phyloP scores from a whole-genome alignment of 1,139 yeast species.

The Zygosaccharomyces pseudobailii region DNA sequence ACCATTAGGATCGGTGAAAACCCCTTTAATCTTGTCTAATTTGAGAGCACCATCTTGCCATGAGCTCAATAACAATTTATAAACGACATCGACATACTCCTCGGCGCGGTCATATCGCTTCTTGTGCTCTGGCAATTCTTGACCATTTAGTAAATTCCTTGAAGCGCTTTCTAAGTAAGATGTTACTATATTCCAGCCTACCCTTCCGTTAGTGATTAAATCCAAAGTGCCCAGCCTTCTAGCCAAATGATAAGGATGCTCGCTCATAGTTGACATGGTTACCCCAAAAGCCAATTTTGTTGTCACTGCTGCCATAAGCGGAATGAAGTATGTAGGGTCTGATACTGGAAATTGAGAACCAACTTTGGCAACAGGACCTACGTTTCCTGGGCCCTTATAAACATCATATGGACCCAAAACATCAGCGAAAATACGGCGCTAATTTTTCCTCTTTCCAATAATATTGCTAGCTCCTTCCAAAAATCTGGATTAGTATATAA shows the following conservation, averaged over 20 bases:
- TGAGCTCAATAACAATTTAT: constrained; percentile 40
- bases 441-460: constrained; percentile 44
- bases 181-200: constrained; percentile 45
- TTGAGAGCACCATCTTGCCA: constrained; percentile 46
- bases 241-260: constrained; percentile 44
- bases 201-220: constrained; percentile 42
- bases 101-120: constrained; percentile 42
- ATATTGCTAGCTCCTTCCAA: constrained; percentile 44
- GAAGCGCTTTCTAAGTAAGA: constrained; percentile 42
- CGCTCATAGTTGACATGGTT: constrained; percentile 43
- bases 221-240: constrained; percentile 43
- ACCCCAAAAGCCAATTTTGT: constrained; percentile 40
- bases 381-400: constrained; percentile 41
- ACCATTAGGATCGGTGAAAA: constrained; percentile 40
- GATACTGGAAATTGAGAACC: constrained; percentile 44
- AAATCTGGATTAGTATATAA: constrained; percentile 40
- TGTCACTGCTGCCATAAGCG: constrained; percentile 43
- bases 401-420: constrained; percentile 45
- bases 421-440: constrained; percentile 47
- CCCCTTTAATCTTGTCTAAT: constrained; percentile 34
- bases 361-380: constrained; percentile 38
- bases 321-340: constrained; percentile 42
- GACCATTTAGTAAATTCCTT: constrained; percentile 38
- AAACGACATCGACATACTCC: constrained; percentile 41
- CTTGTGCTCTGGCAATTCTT: constrained; percentile 38